phyloP scores from a whole-genome alignment of 2,329 filamentous ascomycete species.

The Rutstroemia sp. region DNA sequence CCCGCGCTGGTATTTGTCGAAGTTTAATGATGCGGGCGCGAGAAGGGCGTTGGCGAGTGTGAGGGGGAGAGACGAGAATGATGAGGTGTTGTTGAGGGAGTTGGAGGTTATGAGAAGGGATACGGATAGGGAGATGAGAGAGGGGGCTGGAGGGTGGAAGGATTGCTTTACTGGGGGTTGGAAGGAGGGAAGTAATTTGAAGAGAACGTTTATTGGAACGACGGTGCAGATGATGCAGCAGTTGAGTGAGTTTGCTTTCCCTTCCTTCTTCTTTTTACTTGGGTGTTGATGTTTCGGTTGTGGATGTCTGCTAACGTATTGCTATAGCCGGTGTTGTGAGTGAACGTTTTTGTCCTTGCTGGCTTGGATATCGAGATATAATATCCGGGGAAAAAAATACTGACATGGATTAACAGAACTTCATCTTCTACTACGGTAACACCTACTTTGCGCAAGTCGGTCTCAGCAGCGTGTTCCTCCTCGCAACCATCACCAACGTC shows the following conservation, averaged over 20 bases:
- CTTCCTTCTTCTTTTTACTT: not conserved
- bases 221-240: conserved; percentile 81
- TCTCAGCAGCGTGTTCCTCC: conserved; percentile 66
- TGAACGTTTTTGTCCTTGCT: too few species aligned
- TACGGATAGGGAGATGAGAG: conserved; percentile 64
- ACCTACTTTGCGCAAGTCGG: conserved; percentile 79
- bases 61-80: too few species aligned
- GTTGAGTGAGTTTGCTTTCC: conserved; percentile 33
- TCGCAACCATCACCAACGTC: conserved; percentile 65
- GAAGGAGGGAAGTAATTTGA: conserved; percentile 53
- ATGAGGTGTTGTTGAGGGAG: conserved; percentile 40
- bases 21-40: too few species aligned
- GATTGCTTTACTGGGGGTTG: conserved; percentile 61
- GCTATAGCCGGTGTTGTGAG: conserved; percentile 55
- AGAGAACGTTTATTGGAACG: conserved; percentile 63
- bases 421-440: conserved; percentile 86
- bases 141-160: conserved; percentile 61
- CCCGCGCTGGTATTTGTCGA: too few species aligned
- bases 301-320: not conserved
- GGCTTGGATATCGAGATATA: too few species aligned
- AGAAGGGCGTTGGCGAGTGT: too few species aligned
- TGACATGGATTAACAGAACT: conserved; percentile 44
- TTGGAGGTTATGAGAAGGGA: conserved; percentile 34
- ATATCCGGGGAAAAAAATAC: too few species aligned
- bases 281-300: too few species aligned